phyloP scores from a whole-genome alignment of 345 rosid species.

The Angophora floribunda region DNA sequence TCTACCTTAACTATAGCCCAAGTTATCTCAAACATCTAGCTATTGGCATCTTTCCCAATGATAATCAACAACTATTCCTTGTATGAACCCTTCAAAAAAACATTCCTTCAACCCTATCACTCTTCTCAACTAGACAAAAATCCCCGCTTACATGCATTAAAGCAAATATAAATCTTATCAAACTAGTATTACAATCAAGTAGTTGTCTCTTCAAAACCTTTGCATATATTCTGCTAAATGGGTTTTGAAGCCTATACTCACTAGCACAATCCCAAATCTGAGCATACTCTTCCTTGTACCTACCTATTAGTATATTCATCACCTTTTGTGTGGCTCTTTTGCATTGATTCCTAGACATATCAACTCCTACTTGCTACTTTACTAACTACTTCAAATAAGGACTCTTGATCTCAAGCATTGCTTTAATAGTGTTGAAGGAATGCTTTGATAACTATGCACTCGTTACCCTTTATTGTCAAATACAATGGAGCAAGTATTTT shows the following conservation, averaged over 20 bases:
- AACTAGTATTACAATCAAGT: neutral
- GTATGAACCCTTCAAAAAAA: neutral
- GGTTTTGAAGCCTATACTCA: neutral
- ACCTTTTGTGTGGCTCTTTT: accelerated
- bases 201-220: neutral
- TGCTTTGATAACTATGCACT: neutral
- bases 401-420: neutral
- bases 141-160: neutral
- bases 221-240: neutral
- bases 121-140: neutral
- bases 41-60: neutral
- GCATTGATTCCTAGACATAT: neutral
- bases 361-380: too few relatives aligned
- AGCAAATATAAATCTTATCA: neutral
- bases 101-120: neutral
- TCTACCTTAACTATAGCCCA: neutral
- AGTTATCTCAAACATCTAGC: neutral
- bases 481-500: neutral
- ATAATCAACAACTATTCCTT: neutral
- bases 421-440: neutral
- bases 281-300: neutral
- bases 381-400: neutral
- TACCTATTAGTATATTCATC: neutral
- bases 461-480: too few relatives aligned
- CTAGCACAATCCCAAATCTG: neutral